Conservation (phyloP, 768 basidiomycete genomes). For the Agrocybe chaxingu region DNA sequence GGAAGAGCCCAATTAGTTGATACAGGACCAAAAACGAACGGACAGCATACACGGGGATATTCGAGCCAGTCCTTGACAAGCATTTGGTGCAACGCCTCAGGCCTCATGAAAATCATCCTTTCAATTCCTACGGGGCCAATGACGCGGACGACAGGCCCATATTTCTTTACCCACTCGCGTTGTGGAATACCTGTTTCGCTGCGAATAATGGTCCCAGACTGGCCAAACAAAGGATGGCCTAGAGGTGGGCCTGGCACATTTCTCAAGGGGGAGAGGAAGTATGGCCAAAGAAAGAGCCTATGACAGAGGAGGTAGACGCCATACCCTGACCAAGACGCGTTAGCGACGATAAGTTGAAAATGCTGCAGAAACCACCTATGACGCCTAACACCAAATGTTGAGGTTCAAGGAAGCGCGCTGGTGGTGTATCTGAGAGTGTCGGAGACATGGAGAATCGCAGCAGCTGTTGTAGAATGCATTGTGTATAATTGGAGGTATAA, state of each 20-base stretch:
- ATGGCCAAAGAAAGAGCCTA: constrained; percentile 27
- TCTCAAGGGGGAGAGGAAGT: constrained; percentile 25
- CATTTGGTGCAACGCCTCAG: constrained; percentile 15
- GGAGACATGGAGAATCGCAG: constrained; percentile 6
- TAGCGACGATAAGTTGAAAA: not conserved
- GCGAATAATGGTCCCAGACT: constrained; percentile 33
- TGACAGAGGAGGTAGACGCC: constrained; percentile 12
- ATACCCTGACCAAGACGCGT: constrained; percentile 6
- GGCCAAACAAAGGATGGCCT: constrained; percentile 30
- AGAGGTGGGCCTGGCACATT: constrained; percentile 25
- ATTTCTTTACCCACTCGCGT: constrained; percentile 37
- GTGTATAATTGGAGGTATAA: no score
- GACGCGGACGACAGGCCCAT: constrained; percentile 25
- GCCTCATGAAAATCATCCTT: no score
- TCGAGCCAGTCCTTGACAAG: constrained; percentile 35
- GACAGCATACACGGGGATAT: constrained; percentile 32
- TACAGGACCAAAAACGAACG: not conserved
- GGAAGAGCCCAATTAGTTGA: not conserved
- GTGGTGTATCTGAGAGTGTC: not conserved
- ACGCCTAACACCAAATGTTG: constrained; percentile 10
- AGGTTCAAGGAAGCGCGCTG: constrained; percentile 6
- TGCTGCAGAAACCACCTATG: constrained; percentile 2
- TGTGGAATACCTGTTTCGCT: constrained; percentile 39
- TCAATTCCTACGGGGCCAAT: no score
- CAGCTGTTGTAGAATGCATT: no score